phyloP scores from a whole-genome alignment of 352 stramenopile species.

The Blastocystis sp. region DNA sequence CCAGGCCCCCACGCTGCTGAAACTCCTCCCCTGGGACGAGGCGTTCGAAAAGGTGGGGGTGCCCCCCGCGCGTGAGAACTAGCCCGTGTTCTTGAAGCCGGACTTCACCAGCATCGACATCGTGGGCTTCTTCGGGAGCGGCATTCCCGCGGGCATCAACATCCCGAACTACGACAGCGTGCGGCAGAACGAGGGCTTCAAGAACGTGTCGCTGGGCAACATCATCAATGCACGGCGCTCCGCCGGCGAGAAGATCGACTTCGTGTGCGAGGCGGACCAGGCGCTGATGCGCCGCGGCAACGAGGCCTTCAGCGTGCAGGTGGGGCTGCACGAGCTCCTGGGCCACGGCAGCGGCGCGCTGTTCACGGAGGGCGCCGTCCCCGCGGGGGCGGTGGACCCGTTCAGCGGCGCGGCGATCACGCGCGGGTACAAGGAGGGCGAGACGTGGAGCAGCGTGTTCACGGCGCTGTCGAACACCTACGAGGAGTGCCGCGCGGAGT shows the following conservation, averaged over 20 bases:
- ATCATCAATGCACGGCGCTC: conserved; percentile 65
- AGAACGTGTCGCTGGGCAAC: conserved; percentile 72
- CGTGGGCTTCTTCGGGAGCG: conserved; percentile 70
- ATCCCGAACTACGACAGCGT: conserved; percentile 72
- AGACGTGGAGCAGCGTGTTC: conserved; percentile 71
- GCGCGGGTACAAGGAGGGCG: conserved; percentile 70
- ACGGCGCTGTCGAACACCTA: conserved; percentile 69
- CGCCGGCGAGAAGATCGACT: conserved; percentile 54
- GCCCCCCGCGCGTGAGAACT: not conserved
- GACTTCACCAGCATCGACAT: conserved; percentile 73
- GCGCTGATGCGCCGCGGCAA: conserved; percentile 65
- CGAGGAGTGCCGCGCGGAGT: conserved; percentile 72
- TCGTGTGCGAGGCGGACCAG: conserved; percentile 71
- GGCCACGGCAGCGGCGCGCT: conserved; percentile 71
- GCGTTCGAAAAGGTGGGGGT: conserved; percentile 71
- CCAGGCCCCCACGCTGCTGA: conserved; percentile 67
- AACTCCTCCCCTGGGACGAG: conserved; percentile 70
- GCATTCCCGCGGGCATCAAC: conserved; percentile 72
- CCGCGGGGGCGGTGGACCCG: conserved; percentile 8
- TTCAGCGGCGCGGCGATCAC: conserved; percentile 32
- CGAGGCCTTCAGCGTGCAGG: conserved; percentile 71
- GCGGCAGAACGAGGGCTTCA: conserved; percentile 71
- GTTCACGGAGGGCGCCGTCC: conserved; percentile 63
- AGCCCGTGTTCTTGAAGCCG: conserved; percentile 70
- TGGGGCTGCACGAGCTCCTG: conserved; percentile 71